Conservation (phyloP, 768 basidiomycete species). For the Russula emetica region DNA sequence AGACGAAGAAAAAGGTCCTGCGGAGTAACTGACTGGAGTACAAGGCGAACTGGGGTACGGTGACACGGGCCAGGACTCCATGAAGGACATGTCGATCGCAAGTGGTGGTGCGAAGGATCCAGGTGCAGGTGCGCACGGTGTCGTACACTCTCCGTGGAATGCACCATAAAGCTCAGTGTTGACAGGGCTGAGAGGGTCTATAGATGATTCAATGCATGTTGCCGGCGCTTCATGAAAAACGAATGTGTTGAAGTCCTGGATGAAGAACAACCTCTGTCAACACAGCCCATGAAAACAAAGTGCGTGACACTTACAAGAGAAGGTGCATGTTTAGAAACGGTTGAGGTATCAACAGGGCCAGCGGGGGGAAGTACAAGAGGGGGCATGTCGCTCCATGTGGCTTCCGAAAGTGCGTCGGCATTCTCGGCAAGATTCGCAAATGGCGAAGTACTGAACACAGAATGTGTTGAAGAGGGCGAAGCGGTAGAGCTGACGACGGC, state of each 20-base stretch:
- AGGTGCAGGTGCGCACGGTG: constrained; percentile 8
- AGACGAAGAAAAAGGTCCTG: constrained; percentile 20
- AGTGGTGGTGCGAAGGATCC: constrained; percentile 3
- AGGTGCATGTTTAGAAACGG: constrained; percentile 19
- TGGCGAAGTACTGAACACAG: constrained; percentile 10
- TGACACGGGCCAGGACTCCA: constrained; percentile 19
- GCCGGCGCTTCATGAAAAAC: constrained; percentile 26
- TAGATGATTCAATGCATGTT: constrained; percentile 23
- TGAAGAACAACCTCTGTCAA: neutral
- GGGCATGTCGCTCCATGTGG: constrained; percentile 24
- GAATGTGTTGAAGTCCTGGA: constrained; percentile 27
- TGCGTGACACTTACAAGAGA: constrained; percentile 25
- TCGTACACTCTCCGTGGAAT: constrained; percentile 15
- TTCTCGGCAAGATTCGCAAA: constrained; percentile 14
- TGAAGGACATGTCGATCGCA: constrained; percentile 22
- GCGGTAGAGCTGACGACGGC: neutral
- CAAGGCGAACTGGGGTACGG: constrained; percentile 21
- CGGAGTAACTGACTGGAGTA: constrained; percentile 20
- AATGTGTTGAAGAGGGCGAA: neutral
- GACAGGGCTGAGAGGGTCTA: constrained; percentile 26
- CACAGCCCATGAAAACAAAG: neutral
- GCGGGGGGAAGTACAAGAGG: constrained; percentile 25
- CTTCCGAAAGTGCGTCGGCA: constrained; percentile 6
- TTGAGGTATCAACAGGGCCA: neutral
- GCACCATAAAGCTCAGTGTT: neutral